Base-by-base conservation (phyloP, 306 rosid genomes). In the Casuarina glauca region DNA sequence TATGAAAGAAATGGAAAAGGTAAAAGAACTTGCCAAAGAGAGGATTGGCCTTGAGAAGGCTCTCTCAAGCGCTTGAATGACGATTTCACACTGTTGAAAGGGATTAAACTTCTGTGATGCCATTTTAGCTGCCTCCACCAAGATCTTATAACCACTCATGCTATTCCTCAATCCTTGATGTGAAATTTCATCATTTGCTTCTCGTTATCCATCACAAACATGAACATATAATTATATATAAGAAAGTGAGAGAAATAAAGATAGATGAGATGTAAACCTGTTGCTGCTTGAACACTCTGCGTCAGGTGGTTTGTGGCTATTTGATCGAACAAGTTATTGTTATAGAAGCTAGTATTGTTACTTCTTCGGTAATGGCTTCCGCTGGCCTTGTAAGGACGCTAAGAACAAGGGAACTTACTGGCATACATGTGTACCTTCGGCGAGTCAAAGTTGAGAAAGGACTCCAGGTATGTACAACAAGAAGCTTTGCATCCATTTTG, bases 231-330 rank as follows among this genome's bases (percentile, higher is more conserved):
- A 39, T 26, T 26, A 26, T 26, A 26, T 26, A 26, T 26, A 26
- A 26, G 32, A 26, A 1, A 26, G 32, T 1, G 32, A 26, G 32
- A 26, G 32, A 26, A 26, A 26, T 26, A 26, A 1, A 26, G 32
- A 26, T 26, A 26, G 32, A 26, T 26, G 32, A 26, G 32, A 26
- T 26, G 32, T 52, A 74, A 84, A 94, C 99, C 96, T 87, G 97
- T 81, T n/a, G 94, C 89, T 36, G 85, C 90, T 79, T 96, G 99
- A 70, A 96, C 87, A 10, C 81, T 83, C 75, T 77, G 78, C 4
- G 98, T 93, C 8, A 96, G 87, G 84, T 96, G 84, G 72, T 85
- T 70, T 70, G 84, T 93, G 64, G 98, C 98, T 7, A 96, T 46
- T 13, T 69, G 89, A 80, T 96, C 93, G 55, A 93, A 89, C 87